Evolutionary conservation across 2,329 filamentous ascomycete species (phyloP).

Genomic region (Phaeosphaeriaceae sp.): DNA sequence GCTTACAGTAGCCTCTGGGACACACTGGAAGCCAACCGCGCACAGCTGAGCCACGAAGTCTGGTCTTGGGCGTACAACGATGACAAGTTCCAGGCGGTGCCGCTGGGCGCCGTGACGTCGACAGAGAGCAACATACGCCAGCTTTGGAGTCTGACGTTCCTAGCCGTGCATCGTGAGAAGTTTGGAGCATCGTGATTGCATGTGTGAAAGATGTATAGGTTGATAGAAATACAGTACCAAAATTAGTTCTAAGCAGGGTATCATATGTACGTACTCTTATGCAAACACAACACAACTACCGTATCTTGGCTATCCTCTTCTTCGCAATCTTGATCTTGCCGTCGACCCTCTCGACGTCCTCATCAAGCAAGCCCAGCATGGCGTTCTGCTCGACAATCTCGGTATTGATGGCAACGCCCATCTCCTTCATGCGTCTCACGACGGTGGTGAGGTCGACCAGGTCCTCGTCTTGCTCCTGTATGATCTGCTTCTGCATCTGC

Average conservation of each 20-base stretch:
- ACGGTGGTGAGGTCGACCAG: slow-evolving; percentile 72
- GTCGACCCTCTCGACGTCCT: slow-evolving; percentile 70
- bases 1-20: slow-evolving; percentile 70
- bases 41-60: slow-evolving; percentile 63
- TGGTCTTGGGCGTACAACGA: slow-evolving; percentile 68
- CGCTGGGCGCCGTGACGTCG: slow-evolving; percentile 60
- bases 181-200: slow-evolving; percentile 8
- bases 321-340: slow-evolving; percentile 78
- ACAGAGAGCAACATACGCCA: slow-evolving; percentile 63
- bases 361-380: slow-evolving; percentile 71
- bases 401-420: slow-evolving; percentile 77
- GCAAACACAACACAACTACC: slow-evolving; percentile 14
- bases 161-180: slow-evolving; percentile 58
- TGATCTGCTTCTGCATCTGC: slow-evolving; percentile 75
- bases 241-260: slow-evolving; percentile 1
- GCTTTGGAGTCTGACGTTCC: slow-evolving; percentile 66
- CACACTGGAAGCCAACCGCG: slow-evolving; percentile 62
- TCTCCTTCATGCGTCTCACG: slow-evolving; percentile 75
- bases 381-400: slow-evolving; percentile 77
- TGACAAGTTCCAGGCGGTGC: slow-evolving; percentile 56
- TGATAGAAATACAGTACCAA: neutral
- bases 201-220: neutral
- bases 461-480: slow-evolving; percentile 76
- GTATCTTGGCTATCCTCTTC: slow-evolving; percentile 71
- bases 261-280: neutral